A percentile compares a stretch with the other conserved stretches of the same genome.
Evolutionary conservation across 75 land plant genomes (phyloP).

Genomic region (Isoetes taiwanensis): DNA sequence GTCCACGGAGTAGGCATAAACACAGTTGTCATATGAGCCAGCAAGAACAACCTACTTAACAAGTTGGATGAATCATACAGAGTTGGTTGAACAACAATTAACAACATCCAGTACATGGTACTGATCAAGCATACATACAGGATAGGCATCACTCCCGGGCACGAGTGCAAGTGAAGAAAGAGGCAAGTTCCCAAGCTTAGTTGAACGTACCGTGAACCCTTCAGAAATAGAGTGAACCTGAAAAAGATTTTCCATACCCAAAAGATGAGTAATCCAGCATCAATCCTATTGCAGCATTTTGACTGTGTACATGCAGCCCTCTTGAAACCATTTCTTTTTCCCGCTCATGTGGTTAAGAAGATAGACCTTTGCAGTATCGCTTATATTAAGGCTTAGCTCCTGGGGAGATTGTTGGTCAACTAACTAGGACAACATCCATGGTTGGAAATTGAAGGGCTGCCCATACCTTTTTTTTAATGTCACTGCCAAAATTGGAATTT

Average conservation of each 20-base stretch:
- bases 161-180: slow-evolving; percentile 30
- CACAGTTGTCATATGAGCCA: slow-evolving; percentile 35
- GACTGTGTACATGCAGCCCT: no score
- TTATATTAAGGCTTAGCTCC: no score
- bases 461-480: no score
- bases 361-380: no score
- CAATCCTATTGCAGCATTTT: no score
- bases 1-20: slow-evolving; percentile 39
- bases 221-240: slow-evolving; percentile 34
- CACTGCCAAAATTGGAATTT: no score
- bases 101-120: neutral
- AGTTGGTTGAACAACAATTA: neutral
- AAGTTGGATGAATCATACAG: neutral
- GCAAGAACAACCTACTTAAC: slow-evolving; percentile 23
- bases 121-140: slow-evolving; percentile 15
- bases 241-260: neutral
- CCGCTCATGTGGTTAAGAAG: no score
- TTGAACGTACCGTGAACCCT: slow-evolving; percentile 27
- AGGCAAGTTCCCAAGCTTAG: slow-evolving; percentile 28
- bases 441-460: no score
- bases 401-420: no score
- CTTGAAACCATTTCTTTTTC: no score
- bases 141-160: slow-evolving; percentile 28
- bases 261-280: no score
- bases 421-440: no score